A percentile compares a stretch with the other conserved stretches of the same genome.
These are phyloP conservation scores for Sordariomycetes sp. DNA, from an alignment of 2,329 filamentous ascomycete genomes.

Conservation along the genomic window DNA sequence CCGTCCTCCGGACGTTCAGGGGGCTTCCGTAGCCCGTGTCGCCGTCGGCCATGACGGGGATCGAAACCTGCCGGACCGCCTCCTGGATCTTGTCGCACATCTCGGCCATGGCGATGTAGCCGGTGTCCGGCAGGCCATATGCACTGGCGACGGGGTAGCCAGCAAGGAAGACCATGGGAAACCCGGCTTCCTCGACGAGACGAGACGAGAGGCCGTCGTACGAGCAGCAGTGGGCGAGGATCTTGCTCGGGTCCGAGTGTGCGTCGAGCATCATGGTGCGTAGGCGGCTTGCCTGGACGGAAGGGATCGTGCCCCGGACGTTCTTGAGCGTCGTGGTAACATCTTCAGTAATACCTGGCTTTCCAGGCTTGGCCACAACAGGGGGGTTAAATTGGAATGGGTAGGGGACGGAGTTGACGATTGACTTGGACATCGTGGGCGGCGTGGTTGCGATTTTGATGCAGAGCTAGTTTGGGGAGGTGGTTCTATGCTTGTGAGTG, in stretches of 20 bases:
- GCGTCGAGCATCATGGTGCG: conserved; percentile 28
- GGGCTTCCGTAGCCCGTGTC: conserved; percentile 36
- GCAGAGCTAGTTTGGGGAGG: background rate
- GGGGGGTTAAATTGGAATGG: conserved; percentile 18
- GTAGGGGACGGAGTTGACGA: conserved; percentile 18
- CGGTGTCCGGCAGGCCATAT: conserved; percentile 32
- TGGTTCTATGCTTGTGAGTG: background rate
- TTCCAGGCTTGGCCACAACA: background rate
- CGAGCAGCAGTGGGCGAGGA: conserved; percentile 28
- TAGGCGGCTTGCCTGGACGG: conserved; percentile 24
- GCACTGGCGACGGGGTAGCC: conserved; percentile 28
- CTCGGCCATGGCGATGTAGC: conserved; percentile 36
- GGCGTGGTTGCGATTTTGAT: background rate
- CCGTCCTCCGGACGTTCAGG: conserved; percentile 33
- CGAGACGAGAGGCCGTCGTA: conserved; percentile 32
- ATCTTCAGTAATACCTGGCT: background rate
- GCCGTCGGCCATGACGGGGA: conserved; percentile 33
- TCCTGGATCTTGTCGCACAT: conserved; percentile 34
- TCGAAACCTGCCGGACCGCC: conserved; percentile 19
- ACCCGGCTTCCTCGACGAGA: conserved; percentile 31
- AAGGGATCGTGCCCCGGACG: conserved; percentile 24
- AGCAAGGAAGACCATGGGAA: conserved; percentile 31
- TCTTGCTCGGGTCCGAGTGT: conserved; percentile 26
- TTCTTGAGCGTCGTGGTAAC: conserved; percentile 12
- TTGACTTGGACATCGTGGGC: conserved; percentile 14